These are phyloP conservation scores for Tuber aestivum DNA, from an alignment of 495 filamentous ascomycete species.

Conservation along the genomic window DNA sequence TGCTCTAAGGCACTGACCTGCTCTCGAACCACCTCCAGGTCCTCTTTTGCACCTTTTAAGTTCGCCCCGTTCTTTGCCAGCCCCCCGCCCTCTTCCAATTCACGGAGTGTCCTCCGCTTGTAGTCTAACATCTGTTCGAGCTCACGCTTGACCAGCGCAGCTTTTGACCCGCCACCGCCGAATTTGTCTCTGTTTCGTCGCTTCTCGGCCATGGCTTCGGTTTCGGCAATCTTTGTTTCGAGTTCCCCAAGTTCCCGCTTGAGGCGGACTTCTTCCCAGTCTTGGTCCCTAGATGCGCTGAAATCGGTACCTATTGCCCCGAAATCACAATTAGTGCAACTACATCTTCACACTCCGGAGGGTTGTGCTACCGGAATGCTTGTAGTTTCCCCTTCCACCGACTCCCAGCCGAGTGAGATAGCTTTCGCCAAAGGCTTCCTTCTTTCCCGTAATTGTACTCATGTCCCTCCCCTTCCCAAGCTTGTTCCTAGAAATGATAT, in stretches of 20 bases:
- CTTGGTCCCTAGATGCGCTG: slow-evolving; percentile 58
- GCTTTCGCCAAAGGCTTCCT: slow-evolving; percentile 93
- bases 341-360: not conserved
- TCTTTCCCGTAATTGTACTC: slow-evolving; percentile 47
- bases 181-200: slow-evolving; percentile 53
- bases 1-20: slow-evolving; percentile 67
- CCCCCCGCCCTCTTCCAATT: slow-evolving; percentile 72
- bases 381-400: slow-evolving; percentile 65
- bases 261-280: slow-evolving; percentile 95
- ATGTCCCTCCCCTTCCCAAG: slow-evolving; percentile 35
- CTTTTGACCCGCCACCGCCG: slow-evolving; percentile 50
- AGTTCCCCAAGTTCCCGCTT: slow-evolving; percentile 85
- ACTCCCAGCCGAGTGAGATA: slow-evolving; percentile 86
- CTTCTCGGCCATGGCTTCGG: slow-evolving; percentile 60
- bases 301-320: slow-evolving; percentile 67
- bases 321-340: slow-evolving; percentile 3
- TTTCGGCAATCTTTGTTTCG: slow-evolving; percentile 71
- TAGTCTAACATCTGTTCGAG: slow-evolving; percentile 82
- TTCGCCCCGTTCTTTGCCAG: slow-evolving; percentile 57
- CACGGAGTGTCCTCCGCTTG: slow-evolving; percentile 60
- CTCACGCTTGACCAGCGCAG: slow-evolving; percentile 86
- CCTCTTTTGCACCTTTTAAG: slow-evolving; percentile 57
- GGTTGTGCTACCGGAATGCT: slow-evolving; percentile 50
- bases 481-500: slow-evolving; percentile 20
- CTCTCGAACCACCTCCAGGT: slow-evolving; percentile 67